phyloP scores from a whole-genome alignment of 140 eudicot genomes.

The Flaveria floridana region DNA sequence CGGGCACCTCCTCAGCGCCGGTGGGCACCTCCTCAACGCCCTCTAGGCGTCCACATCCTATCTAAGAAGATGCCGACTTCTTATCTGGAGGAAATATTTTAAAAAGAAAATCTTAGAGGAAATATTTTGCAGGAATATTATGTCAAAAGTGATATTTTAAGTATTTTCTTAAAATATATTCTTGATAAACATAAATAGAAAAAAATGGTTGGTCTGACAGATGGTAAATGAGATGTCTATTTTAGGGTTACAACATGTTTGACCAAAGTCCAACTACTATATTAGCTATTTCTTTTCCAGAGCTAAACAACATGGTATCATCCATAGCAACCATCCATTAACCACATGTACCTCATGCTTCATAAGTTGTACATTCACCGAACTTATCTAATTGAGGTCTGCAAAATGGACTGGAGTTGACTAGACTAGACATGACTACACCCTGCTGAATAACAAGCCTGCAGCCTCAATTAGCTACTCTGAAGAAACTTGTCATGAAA shows the following conservation, averaged over 20 bases:
- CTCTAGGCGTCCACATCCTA: too few species aligned
- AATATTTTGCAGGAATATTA: too few species aligned
- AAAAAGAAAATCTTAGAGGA: too few species aligned
- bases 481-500: constrained; percentile 37
- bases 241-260: constrained; percentile 9
- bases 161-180: too few species aligned
- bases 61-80: too few species aligned
- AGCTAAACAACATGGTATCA: neutral
- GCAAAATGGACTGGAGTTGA: neutral
- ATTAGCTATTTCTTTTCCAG: neutral
- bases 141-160: too few species aligned
- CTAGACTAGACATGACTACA: constrained; percentile 32
- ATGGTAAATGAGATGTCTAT: neutral
- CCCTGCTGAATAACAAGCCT: constrained; percentile 28
- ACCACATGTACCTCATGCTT: neutral
- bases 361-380: neutral
- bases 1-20: too few species aligned
- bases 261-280: constrained; percentile 14
- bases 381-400: neutral
- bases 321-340: neutral
- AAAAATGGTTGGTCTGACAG: neutral
- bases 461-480: constrained; percentile 24
- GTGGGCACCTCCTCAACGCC: too few species aligned
- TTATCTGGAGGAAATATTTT: too few species aligned
- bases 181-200: neutral